These are phyloP conservation scores for Scheffersomyces parashehatae DNA, from an alignment of 1,139 yeast species.

Conservation along the genomic window DNA sequence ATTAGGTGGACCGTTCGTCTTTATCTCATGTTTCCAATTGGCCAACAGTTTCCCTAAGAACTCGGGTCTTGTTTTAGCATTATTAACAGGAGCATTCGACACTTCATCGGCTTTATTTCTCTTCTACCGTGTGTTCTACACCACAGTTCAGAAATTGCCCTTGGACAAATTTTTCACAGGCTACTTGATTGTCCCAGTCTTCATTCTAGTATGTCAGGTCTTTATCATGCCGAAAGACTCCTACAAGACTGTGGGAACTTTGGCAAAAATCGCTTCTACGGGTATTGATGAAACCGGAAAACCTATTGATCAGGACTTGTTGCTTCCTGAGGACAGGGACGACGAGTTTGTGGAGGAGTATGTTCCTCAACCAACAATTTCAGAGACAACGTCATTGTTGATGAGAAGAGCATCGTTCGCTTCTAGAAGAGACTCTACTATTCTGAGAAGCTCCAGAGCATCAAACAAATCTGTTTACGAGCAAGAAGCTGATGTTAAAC, in stretches of 20 bases:
- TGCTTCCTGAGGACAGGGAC: conserved; percentile 36
- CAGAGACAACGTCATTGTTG: conserved; percentile 44
- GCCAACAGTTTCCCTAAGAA: conserved; percentile 71
- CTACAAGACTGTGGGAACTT: conserved; percentile 68
- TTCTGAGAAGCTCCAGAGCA: conserved; percentile 36
- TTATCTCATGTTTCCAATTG: conserved; percentile 76
- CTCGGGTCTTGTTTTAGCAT: conserved; percentile 70
- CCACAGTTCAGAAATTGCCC: conserved; percentile 33
- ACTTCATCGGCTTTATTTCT: conserved; percentile 74
- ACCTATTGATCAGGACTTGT: conserved; percentile 45
- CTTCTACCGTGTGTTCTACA: conserved; percentile 63
- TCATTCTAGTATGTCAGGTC: conserved; percentile 71
- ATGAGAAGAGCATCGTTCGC: conserved; percentile 31
- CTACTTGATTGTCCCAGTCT: conserved; percentile 71
- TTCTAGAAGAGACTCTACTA: conserved; percentile 38
- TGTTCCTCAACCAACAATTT: conserved; percentile 30
- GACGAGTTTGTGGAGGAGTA: conserved; percentile 10
- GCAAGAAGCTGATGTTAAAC: conserved; percentile 59
- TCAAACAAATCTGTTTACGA: conserved; percentile 61
- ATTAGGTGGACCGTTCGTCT: conserved; percentile 80
- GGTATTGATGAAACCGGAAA: conserved; percentile 66
- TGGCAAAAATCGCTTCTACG: conserved; percentile 68
- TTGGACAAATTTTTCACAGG: conserved; percentile 60
- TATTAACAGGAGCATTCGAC: conserved; percentile 77
- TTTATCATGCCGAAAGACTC: conserved; percentile 78